phyloP scores from a whole-genome alignment of 768 basidiomycete genomes.

The Boletus coccyginus region DNA sequence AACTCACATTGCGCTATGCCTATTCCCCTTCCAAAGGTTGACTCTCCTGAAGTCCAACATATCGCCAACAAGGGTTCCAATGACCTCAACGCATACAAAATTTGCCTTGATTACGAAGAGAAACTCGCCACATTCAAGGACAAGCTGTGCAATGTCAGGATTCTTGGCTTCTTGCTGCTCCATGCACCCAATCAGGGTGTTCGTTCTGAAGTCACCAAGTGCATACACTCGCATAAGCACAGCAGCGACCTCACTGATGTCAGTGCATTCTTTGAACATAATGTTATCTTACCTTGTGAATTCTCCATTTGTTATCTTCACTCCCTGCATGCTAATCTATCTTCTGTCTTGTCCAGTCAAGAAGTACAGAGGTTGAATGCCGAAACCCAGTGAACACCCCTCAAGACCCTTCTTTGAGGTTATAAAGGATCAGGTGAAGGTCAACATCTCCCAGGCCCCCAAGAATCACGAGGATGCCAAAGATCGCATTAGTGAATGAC shows the following conservation, averaged over 20 bases:
- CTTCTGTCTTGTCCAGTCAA: constrained; percentile 7
- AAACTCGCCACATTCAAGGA: background rate
- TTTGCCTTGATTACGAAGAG: background rate
- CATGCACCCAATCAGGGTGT: background rate
- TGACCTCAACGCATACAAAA: background rate
- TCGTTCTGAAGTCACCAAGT: constrained; percentile 1
- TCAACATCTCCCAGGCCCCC: background rate
- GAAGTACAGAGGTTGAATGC: constrained; percentile 18
- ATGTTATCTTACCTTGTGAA: constrained; percentile 5
- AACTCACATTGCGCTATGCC: background rate
- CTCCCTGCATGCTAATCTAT: background rate
- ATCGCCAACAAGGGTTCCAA: background rate
- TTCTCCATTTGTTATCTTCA: background rate
- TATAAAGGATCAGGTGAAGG: background rate
- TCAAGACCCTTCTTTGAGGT: constrained; percentile 18
- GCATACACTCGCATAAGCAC: background rate
- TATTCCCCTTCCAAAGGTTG: background rate
- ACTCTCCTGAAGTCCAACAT: background rate
- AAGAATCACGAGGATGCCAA: constrained; percentile 4
- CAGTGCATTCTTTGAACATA: constrained; percentile 2
- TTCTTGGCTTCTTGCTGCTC: constrained; percentile 7
- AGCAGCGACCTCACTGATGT: background rate
- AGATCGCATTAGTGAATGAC: background rate
- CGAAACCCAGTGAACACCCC: constrained; percentile 11
- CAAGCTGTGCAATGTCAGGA: background rate